These are phyloP conservation scores for Antitrichia curtipendula DNA, from an alignment of 225 moss, liverwort and hornwort genomes.

Conservation along the genomic window DNA sequence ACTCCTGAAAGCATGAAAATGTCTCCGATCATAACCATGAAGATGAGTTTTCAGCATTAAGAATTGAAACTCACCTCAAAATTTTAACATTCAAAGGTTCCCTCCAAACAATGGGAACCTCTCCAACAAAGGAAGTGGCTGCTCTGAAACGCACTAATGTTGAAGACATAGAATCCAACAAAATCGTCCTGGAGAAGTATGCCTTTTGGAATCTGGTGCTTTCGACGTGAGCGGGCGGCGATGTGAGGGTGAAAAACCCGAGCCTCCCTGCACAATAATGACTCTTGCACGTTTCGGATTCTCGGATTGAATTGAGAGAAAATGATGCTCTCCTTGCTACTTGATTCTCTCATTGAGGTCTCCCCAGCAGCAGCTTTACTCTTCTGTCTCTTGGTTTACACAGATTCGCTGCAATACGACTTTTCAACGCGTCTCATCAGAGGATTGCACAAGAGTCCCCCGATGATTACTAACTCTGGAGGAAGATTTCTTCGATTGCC, in stretches of 20 bases:
- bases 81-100: too few species aligned
- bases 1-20: neutral
- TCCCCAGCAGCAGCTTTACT: constrained; percentile 11
- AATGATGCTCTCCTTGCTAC: constrained; percentile 1
- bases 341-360: neutral
- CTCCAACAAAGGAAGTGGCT: neutral
- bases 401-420: neutral
- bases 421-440: neutral
- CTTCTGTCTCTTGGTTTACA: neutral
- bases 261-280: neutral
- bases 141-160: neutral
- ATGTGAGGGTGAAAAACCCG: neutral
- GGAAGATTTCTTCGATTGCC: neutral
- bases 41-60: neutral
- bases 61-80: neutral
- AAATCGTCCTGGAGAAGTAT: neutral
- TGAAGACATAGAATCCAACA: neutral
- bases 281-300: neutral
- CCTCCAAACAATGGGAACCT: neutral
- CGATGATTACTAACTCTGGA: neutral
- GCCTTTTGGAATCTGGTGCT: constrained; percentile 18
- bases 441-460: neutral
- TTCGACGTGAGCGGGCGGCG: neutral
- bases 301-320: neutral
- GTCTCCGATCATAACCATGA: neutral